Evolutionary conservation across 805 yeast species (phyloP).

Genomic region (Pichia manshurica): DNA sequence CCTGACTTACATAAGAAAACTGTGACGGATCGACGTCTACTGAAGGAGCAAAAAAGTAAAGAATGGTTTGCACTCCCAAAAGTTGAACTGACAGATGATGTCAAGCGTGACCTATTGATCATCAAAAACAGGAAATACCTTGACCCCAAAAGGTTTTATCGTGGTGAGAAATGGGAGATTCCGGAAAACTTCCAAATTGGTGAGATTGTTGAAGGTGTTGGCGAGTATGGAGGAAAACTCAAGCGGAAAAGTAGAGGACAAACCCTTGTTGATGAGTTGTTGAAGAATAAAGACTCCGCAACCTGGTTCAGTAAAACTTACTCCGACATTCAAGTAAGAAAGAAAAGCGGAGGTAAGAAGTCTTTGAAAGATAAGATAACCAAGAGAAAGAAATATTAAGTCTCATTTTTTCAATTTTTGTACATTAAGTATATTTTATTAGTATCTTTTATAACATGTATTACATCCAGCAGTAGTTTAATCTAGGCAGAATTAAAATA

Average conservation of each 20-base stretch:
- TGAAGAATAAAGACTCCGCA: constrained; percentile 64
- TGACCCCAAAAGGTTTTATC: constrained; percentile 94
- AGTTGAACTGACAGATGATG: constrained; percentile 62
- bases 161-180: constrained; percentile 70
- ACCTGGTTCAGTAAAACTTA: constrained; percentile 83
- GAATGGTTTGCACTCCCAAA: constrained; percentile 81
- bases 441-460: too few species aligned
- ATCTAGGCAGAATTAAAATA: too few species aligned
- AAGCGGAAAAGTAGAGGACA: constrained; percentile 66
- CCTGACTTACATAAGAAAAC: constrained; percentile 18
- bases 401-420: neutral
- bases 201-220: constrained; percentile 74
- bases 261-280: constrained; percentile 75
- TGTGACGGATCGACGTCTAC: constrained; percentile 14
- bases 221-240: constrained; percentile 71
- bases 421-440: too few species aligned
- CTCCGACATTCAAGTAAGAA: constrained; percentile 62
- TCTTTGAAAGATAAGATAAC: constrained; percentile 59
- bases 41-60: constrained; percentile 39
- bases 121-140: constrained; percentile 83
- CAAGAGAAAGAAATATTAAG: constrained; percentile 39
- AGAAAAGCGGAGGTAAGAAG: constrained; percentile 54
- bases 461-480: too few species aligned
- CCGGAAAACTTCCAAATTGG: constrained; percentile 77
- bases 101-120: constrained; percentile 72